A percentile compares a stretch with the other conserved stretches of the same genome.
phyloP scores from a whole-genome alignment of 2,329 filamentous ascomycete genomes.

The Ophiostoma sp. region DNA sequence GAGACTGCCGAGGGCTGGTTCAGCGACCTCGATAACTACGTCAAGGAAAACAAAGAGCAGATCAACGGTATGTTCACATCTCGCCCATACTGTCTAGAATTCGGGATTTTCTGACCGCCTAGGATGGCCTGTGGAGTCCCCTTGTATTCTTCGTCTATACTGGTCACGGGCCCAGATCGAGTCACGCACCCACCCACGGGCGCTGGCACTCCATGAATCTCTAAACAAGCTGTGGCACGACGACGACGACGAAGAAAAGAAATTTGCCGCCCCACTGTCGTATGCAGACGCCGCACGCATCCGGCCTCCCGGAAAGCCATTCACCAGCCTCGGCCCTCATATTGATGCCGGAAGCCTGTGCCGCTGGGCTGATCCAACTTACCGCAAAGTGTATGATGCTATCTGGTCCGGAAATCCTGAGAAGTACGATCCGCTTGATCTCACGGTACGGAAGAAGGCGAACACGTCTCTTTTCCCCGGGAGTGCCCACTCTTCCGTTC shows the following conservation, averaged over 20 bases:
- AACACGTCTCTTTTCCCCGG: constrained; percentile 36
- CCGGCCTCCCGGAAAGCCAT: constrained; percentile 36
- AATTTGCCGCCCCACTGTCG: constrained; percentile 36
- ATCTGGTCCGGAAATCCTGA: constrained; percentile 38
- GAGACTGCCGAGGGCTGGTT: constrained; percentile 31
- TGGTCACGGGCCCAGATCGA: constrained; percentile 38
- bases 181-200: constrained; percentile 37
- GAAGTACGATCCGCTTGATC: constrained; percentile 37
- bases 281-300: constrained; percentile 40
- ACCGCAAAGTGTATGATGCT: constrained; percentile 36
- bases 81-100: background rate
- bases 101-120: background rate
- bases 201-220: constrained; percentile 35
- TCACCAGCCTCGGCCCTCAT: constrained; percentile 41
- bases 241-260: constrained; percentile 32
- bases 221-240: constrained; percentile 38
- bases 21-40: constrained; percentile 34
- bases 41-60: constrained; percentile 33
- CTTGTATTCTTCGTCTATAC: constrained; percentile 39
- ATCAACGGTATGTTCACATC: background rate
- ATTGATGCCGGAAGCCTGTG: constrained; percentile 42
- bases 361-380: constrained; percentile 40
- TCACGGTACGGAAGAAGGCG: constrained; percentile 35
- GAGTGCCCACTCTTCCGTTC: constrained; percentile 36
- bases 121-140: constrained; percentile 37